Base-by-base conservation (phyloP, 1,139 yeast genomes). In the Meyerozyma elateridarum region DNA sequence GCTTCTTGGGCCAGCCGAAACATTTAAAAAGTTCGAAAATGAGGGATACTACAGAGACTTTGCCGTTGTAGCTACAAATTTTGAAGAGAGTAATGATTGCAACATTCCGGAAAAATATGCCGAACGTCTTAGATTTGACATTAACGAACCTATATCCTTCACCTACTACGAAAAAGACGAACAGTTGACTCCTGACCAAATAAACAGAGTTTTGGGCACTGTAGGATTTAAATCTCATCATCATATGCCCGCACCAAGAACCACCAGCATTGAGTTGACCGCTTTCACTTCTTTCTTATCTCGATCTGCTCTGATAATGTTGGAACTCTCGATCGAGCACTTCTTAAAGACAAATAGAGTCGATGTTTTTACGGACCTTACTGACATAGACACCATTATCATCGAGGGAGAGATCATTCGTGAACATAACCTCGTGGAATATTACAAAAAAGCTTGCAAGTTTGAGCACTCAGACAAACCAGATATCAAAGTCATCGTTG, bases 251-350 rank as follows among this genome's bases (percentile, higher is more conserved):
- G 15, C 27, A 16, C 28, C 29, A 19, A 21, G 25, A 2, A 32
- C 38, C 2, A 45, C 36, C 20, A 46, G 49, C 9, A 32, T 60
- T 37, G 79, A 73, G 38, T 36, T 77, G 3, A 75, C 83, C 0
- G 72, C 70, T 2, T 70, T 73, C 36, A 67, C 78, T 0, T 75
- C 84, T 0, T 75, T 66, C 36, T 49, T 60, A 39, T 65, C 66
- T 19, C 56, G 61, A 4, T 42, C 61, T 3, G 81, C 79, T 0
- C 46, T 62, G 0, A 38, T 41, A 6, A 37, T 75, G 16, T 48
- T 71, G 2, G 52, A 65, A 2, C 36, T 46, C 21, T 41, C 52
- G 4, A 41, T 54, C n/a, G 38, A 41, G 5, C 19, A 14, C n/a
- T 35, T 35, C 4, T 33, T 35, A 4, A 22, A 15, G 8, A 29